Base-by-base conservation (phyloP, 192 early-diverging fungal genomes). In the Phycomyces nitens region DNA sequence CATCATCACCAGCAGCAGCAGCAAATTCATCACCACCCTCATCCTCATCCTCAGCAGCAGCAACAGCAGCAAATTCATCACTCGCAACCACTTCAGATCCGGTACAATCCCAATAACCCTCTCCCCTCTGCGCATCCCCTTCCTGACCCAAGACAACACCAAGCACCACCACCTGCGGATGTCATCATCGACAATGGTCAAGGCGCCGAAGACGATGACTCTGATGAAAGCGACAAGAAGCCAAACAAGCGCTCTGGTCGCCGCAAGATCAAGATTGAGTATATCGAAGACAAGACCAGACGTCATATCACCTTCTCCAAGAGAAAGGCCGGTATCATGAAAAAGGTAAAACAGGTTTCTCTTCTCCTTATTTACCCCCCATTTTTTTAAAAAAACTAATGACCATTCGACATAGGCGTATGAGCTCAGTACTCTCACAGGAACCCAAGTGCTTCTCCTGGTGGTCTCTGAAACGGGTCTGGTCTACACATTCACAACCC, bases 311-410 rank as follows among this genome's bases (percentile, higher is more conserved):
- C 95, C 3, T 96, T 98, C 65, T 88, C 85, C 69, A 98, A 98
- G 73, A 85, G 95, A 68, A 96, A 95, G 73, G 90, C 93, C 14
- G 95, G 95, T 49, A 94, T 98, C 67, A 95, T 98, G 95, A 98
- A 98, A 77, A 98, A 98, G 88, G 87, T 88, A 70, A 18, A 53
- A 27, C 40, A 47, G 12, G 20, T 15, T 38, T 61, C 50, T 27
- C 18, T 18, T n/a, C 44, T 47, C 15, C 18, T 18, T 47, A 14
- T 47, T 47, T 47, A 2, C 44, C 44, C 44, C 12, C 44, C 12
- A 3, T 18, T 47, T 47, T 14, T 47, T 14, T 11, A n/a, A 18
- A n/a, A 16, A 38, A 42, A 20, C 3, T 5, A 16, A 18, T n/a
- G n/a, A n/a, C n/a, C n/a, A n/a, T n/a, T n/a, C n/a, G n/a, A n/a